Base-by-base conservation (phyloP, 2,329 filamentous ascomycete species). In the Penicillium sp. region DNA sequence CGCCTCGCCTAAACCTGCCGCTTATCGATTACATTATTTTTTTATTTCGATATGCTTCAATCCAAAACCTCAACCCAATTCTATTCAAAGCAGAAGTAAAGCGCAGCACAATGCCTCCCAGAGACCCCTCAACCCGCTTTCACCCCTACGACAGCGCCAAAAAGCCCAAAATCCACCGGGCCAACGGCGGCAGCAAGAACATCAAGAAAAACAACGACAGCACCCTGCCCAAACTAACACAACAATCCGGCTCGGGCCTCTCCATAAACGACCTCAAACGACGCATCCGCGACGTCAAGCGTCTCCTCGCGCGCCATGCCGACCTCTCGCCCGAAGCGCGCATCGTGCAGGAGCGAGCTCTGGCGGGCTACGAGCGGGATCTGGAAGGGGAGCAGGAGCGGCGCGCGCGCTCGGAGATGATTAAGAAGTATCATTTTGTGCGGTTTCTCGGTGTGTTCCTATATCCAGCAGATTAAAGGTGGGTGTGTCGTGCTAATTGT, bases 341-440 rank as follows among this genome's bases (percentile, higher is more conserved):
- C 33, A 74, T 84, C 35, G 77, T 83, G 58, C 81, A 84, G 62
- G 84, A 86, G 67, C 78, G 84, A 46, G 83, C 83, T 49, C 66
- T 87, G 23, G 75, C 75, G 56, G 79, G 78, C 1, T 81, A 81
- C 55, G 74, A 83, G 64, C 77, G 79, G 52, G 84, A 86, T 61
- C 68, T 87, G 52, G 74, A 72, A 16, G 74, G 78, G 23, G 75
- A 77, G 55, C 74, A 78, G 56, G 67, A 70, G 23, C 77, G 79
- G 53, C 76, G 81, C 62, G 72, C 78, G 62, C 75, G 77, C 62
- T 76, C 75, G 48, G 79, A 81, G 59, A 79, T 85, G 73, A 84
- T 86, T 58, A 76, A 76, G 58, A 81, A 79, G 65, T 87, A 85
- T 66, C 84, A 87, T 66, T 85, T 85, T 71, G 79, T 86, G n/a